phyloP scores from a whole-genome alignment of 1,284 basidiomycete species.

The Trichosporon ovoides region DNA sequence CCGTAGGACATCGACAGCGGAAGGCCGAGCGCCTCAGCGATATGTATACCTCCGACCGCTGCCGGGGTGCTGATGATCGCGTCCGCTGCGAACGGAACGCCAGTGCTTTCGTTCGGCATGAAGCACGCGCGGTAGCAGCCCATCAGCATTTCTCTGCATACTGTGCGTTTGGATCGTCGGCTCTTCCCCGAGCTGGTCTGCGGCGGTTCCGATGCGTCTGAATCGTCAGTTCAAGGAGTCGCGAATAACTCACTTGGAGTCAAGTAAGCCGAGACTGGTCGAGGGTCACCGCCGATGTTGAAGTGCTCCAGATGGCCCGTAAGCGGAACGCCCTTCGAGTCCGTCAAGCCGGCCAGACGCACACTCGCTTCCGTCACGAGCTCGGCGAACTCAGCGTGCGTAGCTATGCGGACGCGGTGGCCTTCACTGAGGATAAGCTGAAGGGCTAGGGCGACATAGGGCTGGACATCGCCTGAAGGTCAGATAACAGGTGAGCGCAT shows the following conservation, averaged over 20 bases:
- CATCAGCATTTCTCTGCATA: conserved; percentile 53
- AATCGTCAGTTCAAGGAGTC: background rate
- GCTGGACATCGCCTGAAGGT: conserved; percentile 61
- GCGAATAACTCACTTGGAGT: conserved; percentile 41
- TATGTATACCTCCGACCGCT: conserved; percentile 60
- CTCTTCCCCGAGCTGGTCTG: too few relatives aligned
- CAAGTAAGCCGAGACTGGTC: conserved; percentile 47
- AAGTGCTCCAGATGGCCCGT: conserved; percentile 40
- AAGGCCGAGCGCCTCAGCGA: conserved; percentile 61
- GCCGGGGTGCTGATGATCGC: conserved; percentile 64
- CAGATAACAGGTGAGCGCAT: background rate
- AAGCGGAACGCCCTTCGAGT: conserved; percentile 49
- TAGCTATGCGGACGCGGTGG: conserved; percentile 62
- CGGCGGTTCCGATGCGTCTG: conserved; percentile 39
- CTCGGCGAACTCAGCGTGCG: conserved; percentile 59
- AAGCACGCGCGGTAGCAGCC: conserved; percentile 58
- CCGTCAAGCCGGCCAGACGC: conserved; percentile 54
- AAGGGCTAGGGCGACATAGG: conserved; percentile 61
- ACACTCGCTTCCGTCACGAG: conserved; percentile 55
- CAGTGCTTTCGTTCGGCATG: conserved; percentile 52
- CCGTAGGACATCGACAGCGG: conserved; percentile 54
- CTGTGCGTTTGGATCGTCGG: conserved; percentile 38
- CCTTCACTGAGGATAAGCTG: conserved; percentile 53
- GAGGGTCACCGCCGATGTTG: conserved; percentile 43
- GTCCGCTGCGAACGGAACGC: conserved; percentile 56